Evolutionary conservation across 305 asterid genomes (phyloP).

Genomic region (Solanum hybrid): DNA sequence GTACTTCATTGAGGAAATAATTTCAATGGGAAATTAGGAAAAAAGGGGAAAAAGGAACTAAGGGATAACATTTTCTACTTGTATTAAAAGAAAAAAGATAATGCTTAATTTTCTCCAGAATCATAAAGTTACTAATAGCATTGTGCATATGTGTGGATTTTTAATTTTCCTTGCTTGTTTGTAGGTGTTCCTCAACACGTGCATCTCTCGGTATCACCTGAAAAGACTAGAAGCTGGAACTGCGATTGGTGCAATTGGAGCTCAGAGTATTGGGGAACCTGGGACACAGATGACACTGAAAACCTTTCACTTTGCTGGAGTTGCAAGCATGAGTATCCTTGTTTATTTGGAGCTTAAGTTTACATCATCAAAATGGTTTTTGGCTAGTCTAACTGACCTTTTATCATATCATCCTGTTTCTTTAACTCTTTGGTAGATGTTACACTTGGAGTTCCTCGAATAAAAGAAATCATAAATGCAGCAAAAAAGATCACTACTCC

Average conservation of each 20-base stretch:
- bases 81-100: background rate
- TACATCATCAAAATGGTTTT: conserved; percentile 9
- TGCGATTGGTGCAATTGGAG: conserved; percentile 94
- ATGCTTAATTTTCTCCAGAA: background rate
- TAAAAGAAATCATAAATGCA: conserved; percentile 81
- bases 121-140: background rate
- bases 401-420: conserved; percentile 14
- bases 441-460: conserved; percentile 96
- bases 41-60: background rate
- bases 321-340: conserved; percentile 99
- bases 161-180: background rate
- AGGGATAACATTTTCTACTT: background rate
- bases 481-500: conserved; percentile 85
- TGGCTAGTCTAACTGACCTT: background rate
- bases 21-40: background rate
- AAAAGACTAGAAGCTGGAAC: conserved; percentile 80
- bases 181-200: conserved; percentile 68
- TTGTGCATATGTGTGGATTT: background rate
- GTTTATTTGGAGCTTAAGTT: conserved; percentile 8
- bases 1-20: background rate
- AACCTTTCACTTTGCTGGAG: conserved; percentile 99
- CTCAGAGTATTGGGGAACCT: conserved; percentile 95
- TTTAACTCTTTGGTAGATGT: conserved; percentile 66
- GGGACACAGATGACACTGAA: conserved; percentile 98
- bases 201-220: conserved; percentile 71